A percentile compares a stretch with the other conserved stretches of the same genome.
Evolutionary conservation across 805 yeast species (phyloP).

Genomic region (Candida pini): DNA sequence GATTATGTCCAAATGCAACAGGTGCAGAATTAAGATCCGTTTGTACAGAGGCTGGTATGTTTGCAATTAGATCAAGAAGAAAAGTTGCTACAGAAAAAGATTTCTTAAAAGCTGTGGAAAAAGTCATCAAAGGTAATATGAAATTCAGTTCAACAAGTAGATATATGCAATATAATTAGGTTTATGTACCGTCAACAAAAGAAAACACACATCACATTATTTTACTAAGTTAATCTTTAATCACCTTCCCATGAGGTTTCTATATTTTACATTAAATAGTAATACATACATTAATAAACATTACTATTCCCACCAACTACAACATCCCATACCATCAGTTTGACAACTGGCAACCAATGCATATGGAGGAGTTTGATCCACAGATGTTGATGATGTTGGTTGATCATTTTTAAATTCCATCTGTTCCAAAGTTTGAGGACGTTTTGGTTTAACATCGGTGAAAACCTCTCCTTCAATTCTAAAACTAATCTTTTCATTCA

Average conservation of each 20-base stretch:
- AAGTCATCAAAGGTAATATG: constrained; percentile 97
- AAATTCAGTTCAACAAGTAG: constrained; percentile 95
- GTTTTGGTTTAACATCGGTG: constrained; percentile 74
- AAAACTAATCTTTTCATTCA: constrained; percentile 87
- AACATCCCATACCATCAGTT: constrained; percentile 94
- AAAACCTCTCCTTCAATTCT: constrained; percentile 87
- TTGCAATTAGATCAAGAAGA: constrained; percentile 96
- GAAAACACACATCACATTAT: too few species aligned
- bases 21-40: constrained; percentile 99
- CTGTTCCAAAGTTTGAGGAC: too few species aligned
- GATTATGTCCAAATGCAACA: constrained; percentile 96
- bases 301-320: constrained; percentile 86
- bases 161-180: constrained; percentile 94
- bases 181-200: too few species aligned
- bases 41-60: constrained; percentile 99
- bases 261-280: too few species aligned
- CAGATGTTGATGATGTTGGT: constrained; percentile 24
- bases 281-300: not conserved
- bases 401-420: too few species aligned
- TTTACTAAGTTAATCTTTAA: not conserved
- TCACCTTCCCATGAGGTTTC: too few species aligned
- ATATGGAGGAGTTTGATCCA: constrained; percentile 64
- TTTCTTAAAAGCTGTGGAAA: constrained; percentile 94
- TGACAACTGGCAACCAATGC: constrained; percentile 87
- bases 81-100: constrained; percentile 98